Base-by-base conservation (phyloP, 2,329 filamentous ascomycete genomes). In the Botrytis porri region DNA sequence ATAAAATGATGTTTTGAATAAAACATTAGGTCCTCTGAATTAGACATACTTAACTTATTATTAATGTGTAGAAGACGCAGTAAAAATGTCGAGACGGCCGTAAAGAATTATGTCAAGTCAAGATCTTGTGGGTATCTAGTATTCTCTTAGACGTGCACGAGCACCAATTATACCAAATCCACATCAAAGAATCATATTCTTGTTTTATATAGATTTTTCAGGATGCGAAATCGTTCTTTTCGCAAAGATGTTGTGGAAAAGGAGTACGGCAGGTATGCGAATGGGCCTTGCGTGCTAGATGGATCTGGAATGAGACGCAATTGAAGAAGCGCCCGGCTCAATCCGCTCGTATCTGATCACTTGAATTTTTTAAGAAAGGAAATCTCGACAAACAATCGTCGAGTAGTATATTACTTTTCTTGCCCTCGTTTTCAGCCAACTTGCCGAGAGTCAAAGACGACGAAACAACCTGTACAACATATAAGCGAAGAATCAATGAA, bases 1-100 rank as follows among this genome's bases (percentile, higher is more conserved):
- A 9, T 32, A 29, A 8, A 18, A 29, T 0, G 4, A 3, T 9
- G n/a, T 9, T 6, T 57, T 2, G 0, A n/a, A 54, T n/a, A 0
- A 16, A 7, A 16, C n/a, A 0, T 8, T n/a, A 16, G 25, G 1
- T 7, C 2, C 2, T 16, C 2, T n/a, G 5, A 1, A n/a, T 14
- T 0, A 54, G 2, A n/a, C 12, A 2, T 2, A n/a, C 48, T 2
- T 9, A 7, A 57, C 0, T 4, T 18, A 4, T 3, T 8, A 9
- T 32, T 32, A 32, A 2, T 9, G 1, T 32, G 1, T 29, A 29
- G 51, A 7, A 4, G 6, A 4, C 1, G 16, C 6, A 18, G 14
- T 29, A 29, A 29, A 57, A 18, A 16, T 18, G 5, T 29, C 51
- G 6, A 57, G n/a, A 18, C 6, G 6, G 51, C 14, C 9, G 48